phyloP scores from a whole-genome alignment of 768 basidiomycete genomes.

The Holtermanniella nyarrowii region DNA sequence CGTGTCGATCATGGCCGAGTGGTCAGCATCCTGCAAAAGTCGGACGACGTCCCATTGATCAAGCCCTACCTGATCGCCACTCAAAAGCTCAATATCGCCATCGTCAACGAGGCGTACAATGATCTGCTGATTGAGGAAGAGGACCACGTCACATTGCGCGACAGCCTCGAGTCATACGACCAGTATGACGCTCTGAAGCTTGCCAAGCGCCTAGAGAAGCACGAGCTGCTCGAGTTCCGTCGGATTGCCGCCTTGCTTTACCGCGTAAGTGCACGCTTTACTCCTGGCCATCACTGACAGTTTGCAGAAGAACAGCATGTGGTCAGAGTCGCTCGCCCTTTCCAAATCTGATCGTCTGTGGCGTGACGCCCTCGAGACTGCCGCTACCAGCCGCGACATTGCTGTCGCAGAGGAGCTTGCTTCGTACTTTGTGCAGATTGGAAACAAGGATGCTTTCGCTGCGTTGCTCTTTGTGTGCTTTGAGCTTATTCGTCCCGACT shows the following conservation, averaged over 20 bases:
- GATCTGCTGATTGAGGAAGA: conserved; percentile 98
- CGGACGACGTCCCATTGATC: conserved; percentile 87
- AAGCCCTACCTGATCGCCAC: conserved; percentile 94
- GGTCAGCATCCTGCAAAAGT: conserved; percentile 72
- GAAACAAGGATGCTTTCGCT: conserved; percentile 96
- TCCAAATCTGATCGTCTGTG: conserved; percentile 95
- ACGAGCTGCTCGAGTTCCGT: conserved; percentile 88
- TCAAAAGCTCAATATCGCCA: conserved; percentile 90
- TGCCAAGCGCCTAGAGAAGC: conserved; percentile 74
- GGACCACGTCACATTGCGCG: conserved; percentile 93
- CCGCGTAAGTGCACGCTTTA: conserved; percentile 51
- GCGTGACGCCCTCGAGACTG: conserved; percentile 92
- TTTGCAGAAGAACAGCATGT: conserved; percentile 81
- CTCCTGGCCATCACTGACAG: neutral
- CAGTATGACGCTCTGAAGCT: conserved; percentile 89
- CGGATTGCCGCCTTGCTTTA: conserved; percentile 88
- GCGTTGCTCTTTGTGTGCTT: conserved; percentile 84
- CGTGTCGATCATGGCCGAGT: conserved; percentile 93
- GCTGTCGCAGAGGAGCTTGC: conserved; percentile 91
- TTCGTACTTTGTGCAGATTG: conserved; percentile 94
- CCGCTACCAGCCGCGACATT: conserved; percentile 67
- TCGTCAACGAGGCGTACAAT: conserved; percentile 97
- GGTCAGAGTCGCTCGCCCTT: conserved; percentile 92
- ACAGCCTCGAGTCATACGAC: conserved; percentile 95
- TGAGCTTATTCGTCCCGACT: conserved; percentile 83